Evolutionary conservation across 805 yeast species (phyloP).

Genomic region (Cyberlindnera nakhonratchasimensis): DNA sequence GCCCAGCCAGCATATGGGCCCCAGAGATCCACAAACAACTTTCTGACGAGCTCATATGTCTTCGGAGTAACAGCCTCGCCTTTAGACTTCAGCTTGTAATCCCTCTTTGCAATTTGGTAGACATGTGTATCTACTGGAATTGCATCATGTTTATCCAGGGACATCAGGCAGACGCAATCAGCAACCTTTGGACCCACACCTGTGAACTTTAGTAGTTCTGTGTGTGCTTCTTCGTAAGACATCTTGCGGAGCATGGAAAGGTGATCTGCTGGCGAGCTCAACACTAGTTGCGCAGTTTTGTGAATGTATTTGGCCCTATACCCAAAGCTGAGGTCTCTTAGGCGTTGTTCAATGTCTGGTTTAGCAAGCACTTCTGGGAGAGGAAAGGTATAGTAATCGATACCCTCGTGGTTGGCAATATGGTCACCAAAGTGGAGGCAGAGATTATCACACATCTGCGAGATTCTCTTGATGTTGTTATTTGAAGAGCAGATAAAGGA

Average conservation of each 20-base stretch:
- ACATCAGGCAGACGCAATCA: constrained; percentile 92
- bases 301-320: constrained; percentile 88
- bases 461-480: constrained; percentile 89
- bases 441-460: constrained; percentile 84
- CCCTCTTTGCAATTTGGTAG: constrained; percentile 80
- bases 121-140: constrained; percentile 98
- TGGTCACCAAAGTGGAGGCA: constrained; percentile 67
- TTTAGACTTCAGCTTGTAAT: constrained; percentile 53
- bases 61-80: constrained; percentile 30
- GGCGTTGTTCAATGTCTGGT: constrained; percentile 39
- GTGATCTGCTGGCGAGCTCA: constrained; percentile 33
- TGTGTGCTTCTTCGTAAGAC: constrained; percentile 51
- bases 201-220: constrained; percentile 56
- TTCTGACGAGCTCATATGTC: constrained; percentile 45
- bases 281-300: constrained; percentile 57
- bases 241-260: constrained; percentile 40
- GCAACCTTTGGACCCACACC: constrained; percentile 99
- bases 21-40: constrained; percentile 65
- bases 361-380: constrained; percentile 47
- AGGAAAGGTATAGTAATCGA: constrained; percentile 72
- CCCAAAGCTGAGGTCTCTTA: constrained; percentile 64
- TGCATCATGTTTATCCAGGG: constrained; percentile 76
- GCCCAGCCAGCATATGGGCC: constrained; percentile 98
- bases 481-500: constrained; percentile 95
- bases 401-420: constrained; percentile 50